A percentile compares a stretch with the other conserved stretches of the same genome.
Conservation (phyloP, 331 rosid genomes). For the Saraca asoca region DNA sequence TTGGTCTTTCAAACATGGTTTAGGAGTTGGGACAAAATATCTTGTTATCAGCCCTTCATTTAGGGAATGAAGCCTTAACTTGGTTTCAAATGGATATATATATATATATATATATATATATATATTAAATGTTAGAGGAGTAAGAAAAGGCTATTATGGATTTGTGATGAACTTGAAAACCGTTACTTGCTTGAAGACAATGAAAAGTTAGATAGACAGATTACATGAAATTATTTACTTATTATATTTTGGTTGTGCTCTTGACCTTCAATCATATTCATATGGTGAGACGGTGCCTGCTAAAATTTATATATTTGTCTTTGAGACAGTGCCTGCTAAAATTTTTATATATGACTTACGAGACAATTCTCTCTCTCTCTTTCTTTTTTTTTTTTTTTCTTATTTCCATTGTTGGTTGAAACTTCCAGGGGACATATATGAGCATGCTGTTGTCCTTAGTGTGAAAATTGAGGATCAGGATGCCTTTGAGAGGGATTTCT, state of each 20-base stretch:
- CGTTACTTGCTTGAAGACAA: background rate
- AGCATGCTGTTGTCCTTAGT: constrained; percentile 90
- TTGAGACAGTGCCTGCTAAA: constrained; percentile 1
- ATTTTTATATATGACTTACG: background rate
- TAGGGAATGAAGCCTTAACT: background rate
- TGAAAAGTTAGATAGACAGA: constrained; percentile 2
- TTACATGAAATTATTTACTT: constrained; percentile 4
- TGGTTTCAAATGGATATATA: background rate
- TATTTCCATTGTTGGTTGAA: constrained; percentile 24
- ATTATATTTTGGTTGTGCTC: background rate
- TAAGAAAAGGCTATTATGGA: too few relatives aligned
- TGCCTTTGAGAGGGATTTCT: constrained; percentile 95
- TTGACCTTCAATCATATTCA: constrained; percentile 5
- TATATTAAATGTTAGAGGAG: background rate
- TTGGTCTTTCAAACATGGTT: constrained; percentile 4
- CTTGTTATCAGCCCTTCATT: constrained; percentile 2
- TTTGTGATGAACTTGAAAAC: too few relatives aligned
- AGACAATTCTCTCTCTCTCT: constrained; percentile 6
- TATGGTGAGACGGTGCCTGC: constrained; percentile 17
- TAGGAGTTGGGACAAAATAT: background rate
- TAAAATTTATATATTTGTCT: background rate
- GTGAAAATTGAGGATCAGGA: constrained; percentile 91
- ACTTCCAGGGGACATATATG: constrained; percentile 88
- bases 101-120: too few relatives aligned
- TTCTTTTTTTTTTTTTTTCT: background rate